These are phyloP conservation scores for Auricularia cornea DNA, from an alignment of 768 basidiomycete species.

Conservation along the genomic window DNA sequence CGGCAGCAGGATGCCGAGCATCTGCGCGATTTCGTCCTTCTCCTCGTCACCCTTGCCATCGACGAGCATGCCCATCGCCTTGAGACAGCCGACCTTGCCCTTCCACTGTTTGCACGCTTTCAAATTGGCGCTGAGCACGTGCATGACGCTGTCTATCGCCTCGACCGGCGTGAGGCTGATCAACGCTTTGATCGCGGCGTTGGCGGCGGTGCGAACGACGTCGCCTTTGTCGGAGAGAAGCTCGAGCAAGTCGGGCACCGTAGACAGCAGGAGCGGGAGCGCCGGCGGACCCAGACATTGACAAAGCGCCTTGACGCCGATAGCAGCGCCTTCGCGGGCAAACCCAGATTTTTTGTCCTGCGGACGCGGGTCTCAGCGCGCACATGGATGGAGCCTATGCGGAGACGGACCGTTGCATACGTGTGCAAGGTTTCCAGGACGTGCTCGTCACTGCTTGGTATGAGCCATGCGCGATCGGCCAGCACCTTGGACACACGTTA, in stretches of 20 bases:
- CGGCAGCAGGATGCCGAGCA: slow-evolving; percentile 74
- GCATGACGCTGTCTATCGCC: slow-evolving; percentile 59
- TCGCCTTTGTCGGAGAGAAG: slow-evolving; percentile 92
- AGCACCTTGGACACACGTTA: slow-evolving; percentile 38
- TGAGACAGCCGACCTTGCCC: slow-evolving; percentile 86
- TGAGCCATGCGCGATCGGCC: neutral
- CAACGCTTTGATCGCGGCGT: slow-evolving; percentile 72
- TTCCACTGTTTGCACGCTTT: slow-evolving; percentile 83
- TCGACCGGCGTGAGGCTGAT: slow-evolving; percentile 81
- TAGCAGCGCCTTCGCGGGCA: slow-evolving; percentile 80
- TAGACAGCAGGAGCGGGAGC: slow-evolving; percentile 68
- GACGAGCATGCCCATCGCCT: slow-evolving; percentile 72
- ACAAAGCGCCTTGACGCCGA: slow-evolving; percentile 71
- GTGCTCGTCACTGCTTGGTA: slow-evolving; percentile 42
- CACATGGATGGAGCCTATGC: neutral
- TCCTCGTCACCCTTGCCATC: slow-evolving; percentile 36
- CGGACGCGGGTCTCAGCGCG: neutral
- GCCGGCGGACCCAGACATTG: slow-evolving; percentile 57
- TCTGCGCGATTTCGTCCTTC: slow-evolving; percentile 68
- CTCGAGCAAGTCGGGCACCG: slow-evolving; percentile 70
- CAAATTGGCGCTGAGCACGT: slow-evolving; percentile 61
- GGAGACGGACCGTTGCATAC: slow-evolving; percentile 40
- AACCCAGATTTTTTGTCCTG: slow-evolving; percentile 77
- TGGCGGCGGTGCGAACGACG: slow-evolving; percentile 76
- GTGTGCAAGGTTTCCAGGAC: slow-evolving; percentile 56